Evolutionary conservation across 768 basidiomycete genomes (phyloP).

Genomic region (Hypsizygus marmoreus): DNA sequence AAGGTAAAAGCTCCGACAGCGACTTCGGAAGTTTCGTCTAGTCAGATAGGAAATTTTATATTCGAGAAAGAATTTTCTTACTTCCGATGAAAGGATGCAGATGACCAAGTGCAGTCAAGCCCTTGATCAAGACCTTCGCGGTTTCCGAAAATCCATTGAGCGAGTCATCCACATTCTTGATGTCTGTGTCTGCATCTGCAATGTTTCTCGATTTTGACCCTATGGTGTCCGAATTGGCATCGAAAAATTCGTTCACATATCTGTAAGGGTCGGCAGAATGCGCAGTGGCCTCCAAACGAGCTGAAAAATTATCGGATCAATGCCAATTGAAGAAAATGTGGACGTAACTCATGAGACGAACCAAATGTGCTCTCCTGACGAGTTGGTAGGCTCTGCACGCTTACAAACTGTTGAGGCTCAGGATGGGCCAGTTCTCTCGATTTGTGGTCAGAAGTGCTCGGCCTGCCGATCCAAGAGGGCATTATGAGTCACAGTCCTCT

Average conservation of each 20-base stretch:
- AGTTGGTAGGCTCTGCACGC: not conserved
- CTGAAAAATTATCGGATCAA: not conserved
- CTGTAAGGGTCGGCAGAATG: constrained; percentile 11
- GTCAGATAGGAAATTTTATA: not conserved
- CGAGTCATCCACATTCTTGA: constrained; percentile 29
- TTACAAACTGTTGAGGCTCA: too few species aligned
- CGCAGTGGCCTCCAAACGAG: constrained; percentile 1
- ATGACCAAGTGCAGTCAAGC: constrained; percentile 33
- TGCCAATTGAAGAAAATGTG: not conserved
- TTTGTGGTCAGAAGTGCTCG: too few species aligned
- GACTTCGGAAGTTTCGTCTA: constrained; percentile 24
- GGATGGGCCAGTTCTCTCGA: too few species aligned
- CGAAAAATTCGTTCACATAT: constrained; percentile 25
- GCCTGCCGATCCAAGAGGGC: too few species aligned
- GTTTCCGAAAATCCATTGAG: constrained; percentile 30
- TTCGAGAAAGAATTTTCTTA: constrained; percentile 12
- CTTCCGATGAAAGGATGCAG: constrained; percentile 41
- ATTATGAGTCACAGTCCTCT: too few species aligned
- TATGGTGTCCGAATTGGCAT: constrained; percentile 18
- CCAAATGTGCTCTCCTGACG: not conserved
- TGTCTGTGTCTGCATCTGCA: constrained; percentile 10
- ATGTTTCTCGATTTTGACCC: constrained; percentile 15
- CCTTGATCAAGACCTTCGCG: constrained; percentile 31
- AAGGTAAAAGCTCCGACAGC: constrained; percentile 52
- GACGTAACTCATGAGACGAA: not conserved